Conservation (phyloP, 306 rosid species). For the Fagus sylvatica region DNA sequence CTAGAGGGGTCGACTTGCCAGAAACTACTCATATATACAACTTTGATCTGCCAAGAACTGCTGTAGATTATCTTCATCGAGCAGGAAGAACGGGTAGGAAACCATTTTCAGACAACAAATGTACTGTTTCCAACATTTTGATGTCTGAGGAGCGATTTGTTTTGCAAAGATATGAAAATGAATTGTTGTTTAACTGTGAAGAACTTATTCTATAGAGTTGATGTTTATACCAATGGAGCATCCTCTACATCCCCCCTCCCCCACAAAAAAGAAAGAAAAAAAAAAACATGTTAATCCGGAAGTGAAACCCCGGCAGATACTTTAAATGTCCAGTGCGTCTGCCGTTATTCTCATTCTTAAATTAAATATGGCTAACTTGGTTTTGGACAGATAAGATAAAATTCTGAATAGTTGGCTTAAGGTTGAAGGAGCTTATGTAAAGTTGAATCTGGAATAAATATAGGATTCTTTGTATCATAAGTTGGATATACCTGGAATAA, state of each 20-base stretch:
- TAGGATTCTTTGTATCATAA: too few relatives aligned
- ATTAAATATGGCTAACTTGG: too few relatives aligned
- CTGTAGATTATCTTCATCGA: slow-evolving; percentile 85
- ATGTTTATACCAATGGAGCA: background rate
- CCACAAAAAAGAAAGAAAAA: too few relatives aligned
- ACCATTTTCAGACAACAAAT: slow-evolving; percentile 73
- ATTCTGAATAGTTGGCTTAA: too few relatives aligned
- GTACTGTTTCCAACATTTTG: slow-evolving; percentile 69
- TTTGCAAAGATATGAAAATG: slow-evolving; percentile 82
- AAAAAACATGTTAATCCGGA: background rate
- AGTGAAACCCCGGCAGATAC: too few relatives aligned
- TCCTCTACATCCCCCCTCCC: background rate
- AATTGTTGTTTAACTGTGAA: slow-evolving; percentile 66
- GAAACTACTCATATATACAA: slow-evolving; percentile 93
- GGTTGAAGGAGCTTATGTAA: too few relatives aligned
- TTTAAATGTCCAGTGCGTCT: too few relatives aligned
- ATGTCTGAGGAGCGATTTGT: slow-evolving; percentile 76
- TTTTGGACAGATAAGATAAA: too few relatives aligned
- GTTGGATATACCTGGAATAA: too few relatives aligned
- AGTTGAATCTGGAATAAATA: too few relatives aligned
- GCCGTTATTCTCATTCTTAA: too few relatives aligned
- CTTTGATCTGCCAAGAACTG: slow-evolving; percentile 78
- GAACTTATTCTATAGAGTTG: slow-evolving; percentile 47
- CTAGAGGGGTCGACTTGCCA: slow-evolving; percentile 90
- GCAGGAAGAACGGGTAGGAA: slow-evolving; percentile 95